Evolutionary conservation across 179 eudicot species (phyloP), one percentile per base, ranked within the genome.

Genomic region (Patellifolia procumbens): DNA sequence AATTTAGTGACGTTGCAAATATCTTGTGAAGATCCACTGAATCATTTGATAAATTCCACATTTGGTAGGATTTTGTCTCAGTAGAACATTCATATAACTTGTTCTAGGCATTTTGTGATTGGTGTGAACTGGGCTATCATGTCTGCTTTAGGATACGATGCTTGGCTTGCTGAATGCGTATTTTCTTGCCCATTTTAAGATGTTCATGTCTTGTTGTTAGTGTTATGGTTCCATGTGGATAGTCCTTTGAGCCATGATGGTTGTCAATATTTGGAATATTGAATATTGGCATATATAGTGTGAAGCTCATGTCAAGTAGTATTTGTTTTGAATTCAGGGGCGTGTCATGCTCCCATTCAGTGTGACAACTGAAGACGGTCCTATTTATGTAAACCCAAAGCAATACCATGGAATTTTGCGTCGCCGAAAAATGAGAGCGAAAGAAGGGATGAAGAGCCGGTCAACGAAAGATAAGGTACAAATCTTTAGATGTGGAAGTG

Each of bases 391-490:
- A 13, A 83, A 83, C 70, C 86, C 86, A 9, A 83, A 83, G 34
- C 86, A 83, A 59, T 83, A 81, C 75, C 82, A 81, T 78, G 84
- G 84, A 32, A 83, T 83, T 74, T 48, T 83, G 22, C 84, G 86
- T n/a, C 86, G 86, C 45, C 75, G 86, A 17, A 83, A 78, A 68
- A 77, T 78, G 56, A 80, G 86, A 81, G 84, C 77, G 7, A 83
- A 81, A 51, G 84, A 81, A 75, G 84, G 81, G 35, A 22, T 83
- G 60, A 78, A 78, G 67, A 67, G 48, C 56, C 76, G 77, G 61
- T 52, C 79, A 28, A 39, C 62, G 35, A 81, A 63, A 71, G 86
- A 83, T 12, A 83, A 83, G 86, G 86, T 83, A 81, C 29, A 9
- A 16, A n/a, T 17, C 42, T n/a, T 53, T 34, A 48, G 68, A 31